Percentiles rank a stretch among this genome's conserved stretches.
Conservation (phyloP, 2,329 filamentous ascomycete genomes). For the Lizonia empirigonia region DNA sequence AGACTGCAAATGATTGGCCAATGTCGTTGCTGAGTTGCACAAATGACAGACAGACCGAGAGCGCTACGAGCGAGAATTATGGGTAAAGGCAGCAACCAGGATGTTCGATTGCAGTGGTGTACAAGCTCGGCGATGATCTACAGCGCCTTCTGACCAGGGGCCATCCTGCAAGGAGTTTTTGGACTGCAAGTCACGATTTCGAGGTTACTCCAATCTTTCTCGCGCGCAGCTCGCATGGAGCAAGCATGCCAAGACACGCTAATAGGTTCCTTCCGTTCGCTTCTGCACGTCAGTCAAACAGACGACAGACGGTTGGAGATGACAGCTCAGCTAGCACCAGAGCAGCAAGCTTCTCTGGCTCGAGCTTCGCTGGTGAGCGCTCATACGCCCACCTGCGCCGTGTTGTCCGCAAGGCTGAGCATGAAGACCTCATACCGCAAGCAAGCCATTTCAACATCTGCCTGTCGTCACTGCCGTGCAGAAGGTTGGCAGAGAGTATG, state of each 20-base stretch:
- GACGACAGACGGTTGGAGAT: slow-evolving; percentile 26
- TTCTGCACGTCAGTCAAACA: slow-evolving; percentile 38
- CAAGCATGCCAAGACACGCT: slow-evolving; percentile 31
- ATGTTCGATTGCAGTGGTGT: neutral
- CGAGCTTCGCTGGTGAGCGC: slow-evolving; percentile 8
- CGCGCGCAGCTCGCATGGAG: slow-evolving; percentile 9
- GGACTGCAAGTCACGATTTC: slow-evolving; percentile 18
- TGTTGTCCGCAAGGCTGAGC: slow-evolving; percentile 24
- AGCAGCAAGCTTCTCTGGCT: slow-evolving; percentile 32
- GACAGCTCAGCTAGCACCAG: slow-evolving; percentile 39
- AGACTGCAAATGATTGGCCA: neutral
- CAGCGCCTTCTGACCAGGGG: slow-evolving; percentile 4
- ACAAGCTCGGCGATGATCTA: slow-evolving; percentile 12
- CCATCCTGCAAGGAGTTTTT: slow-evolving; percentile 7
- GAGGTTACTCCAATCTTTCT: slow-evolving; percentile 17
- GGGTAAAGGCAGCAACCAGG: slow-evolving; percentile 3
- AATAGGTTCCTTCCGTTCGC: slow-evolving; percentile 36
- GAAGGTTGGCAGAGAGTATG: slow-evolving; percentile 18
- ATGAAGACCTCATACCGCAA: slow-evolving; percentile 15
- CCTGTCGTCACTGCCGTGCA: slow-evolving; percentile 22
- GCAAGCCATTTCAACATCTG: slow-evolving; percentile 33
- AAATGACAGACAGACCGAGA: neutral
- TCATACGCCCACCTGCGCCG: slow-evolving; percentile 20
- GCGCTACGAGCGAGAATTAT: neutral
- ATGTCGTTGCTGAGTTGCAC: neutral